Base-by-base conservation (phyloP, 345 rosid genomes). In the Jatropha curcas region DNA sequence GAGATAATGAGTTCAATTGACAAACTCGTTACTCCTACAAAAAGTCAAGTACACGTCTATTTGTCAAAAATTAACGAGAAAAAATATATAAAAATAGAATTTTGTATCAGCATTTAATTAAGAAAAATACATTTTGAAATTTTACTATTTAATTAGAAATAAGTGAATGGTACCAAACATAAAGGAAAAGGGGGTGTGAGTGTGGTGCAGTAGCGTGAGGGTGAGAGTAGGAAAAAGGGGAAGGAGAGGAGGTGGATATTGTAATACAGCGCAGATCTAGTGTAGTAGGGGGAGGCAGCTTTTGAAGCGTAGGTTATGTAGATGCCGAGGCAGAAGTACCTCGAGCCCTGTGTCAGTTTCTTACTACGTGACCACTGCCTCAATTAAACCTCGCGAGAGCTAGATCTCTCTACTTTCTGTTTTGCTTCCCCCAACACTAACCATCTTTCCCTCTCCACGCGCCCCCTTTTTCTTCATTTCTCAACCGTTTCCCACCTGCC, bases 291-390 rank as follows among this genome's bases (percentile, higher is more conserved):
- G 53, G 0, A 33, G 34, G 67, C 60, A 50, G 69, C 57, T 66
- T 50, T 66, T 48, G 9, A 35, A 24, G 61, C 0, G 2, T 19
- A 55, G 63, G 37, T 7, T 10, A 35, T 52, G n/a, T 63, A 56
- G 24, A 69, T 55, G 16, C n/a, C 72, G 48, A 13, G 48, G 16
- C 5, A 34, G 1, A 1, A 19, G 31, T 25, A 5, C 71, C 71
- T 81, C 80, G 76, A 81, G 84, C 84, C 81, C 73, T 73, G 81
- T 37, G 73, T 31, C 16, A 9, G 60, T 48, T 31, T 41, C 22
- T 60, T 35, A 33, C 27, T 30, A 27, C 7, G 24, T 34, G 30
- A 7, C 61, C 45, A 30, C 75, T 35, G 51, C 24, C 71, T 74
- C 68, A 58, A 72, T 57, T 50, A 64, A 64, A 58, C 71, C 70